phyloP scores from a whole-genome alignment of 1,284 basidiomycete species.

The Puccinia polysora region DNA sequence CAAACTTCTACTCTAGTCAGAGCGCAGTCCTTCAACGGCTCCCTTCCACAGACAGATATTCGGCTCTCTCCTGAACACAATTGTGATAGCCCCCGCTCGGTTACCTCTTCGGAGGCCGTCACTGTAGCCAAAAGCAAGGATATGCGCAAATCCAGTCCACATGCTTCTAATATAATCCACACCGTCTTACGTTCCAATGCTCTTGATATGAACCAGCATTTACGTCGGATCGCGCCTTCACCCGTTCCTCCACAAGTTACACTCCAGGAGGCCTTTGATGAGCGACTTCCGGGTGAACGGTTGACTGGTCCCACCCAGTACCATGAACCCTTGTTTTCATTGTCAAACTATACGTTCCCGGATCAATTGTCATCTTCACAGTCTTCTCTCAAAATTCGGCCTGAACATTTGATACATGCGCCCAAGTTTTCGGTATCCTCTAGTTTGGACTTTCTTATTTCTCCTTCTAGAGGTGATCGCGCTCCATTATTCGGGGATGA shows the following conservation, averaged over 20 bases:
- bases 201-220: not conserved
- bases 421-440: constrained; percentile 18
- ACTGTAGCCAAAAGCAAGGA: not conserved
- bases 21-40: constrained; percentile 12
- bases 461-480: constrained; percentile 24
- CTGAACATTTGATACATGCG: not conserved
- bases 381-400: not conserved
- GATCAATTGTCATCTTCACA: constrained; percentile 1
- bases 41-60: not conserved
- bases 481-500: constrained; percentile 32
- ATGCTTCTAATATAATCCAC: constrained; percentile 8
- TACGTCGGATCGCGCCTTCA: not conserved
- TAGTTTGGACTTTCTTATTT: constrained; percentile 39
- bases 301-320: constrained; percentile 28
- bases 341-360: constrained; percentile 13
- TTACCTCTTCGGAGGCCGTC: not conserved
- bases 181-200: not conserved
- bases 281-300: constrained; percentile 31
- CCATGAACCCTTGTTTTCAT: constrained; percentile 7
- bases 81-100: not conserved
- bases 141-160: not conserved
- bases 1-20: not conserved
- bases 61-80: not conserved
- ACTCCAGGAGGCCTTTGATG: constrained; percentile 34
- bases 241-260: constrained; percentile 37